These are phyloP conservation scores for Apiospora phragmitis DNA, from an alignment of 2,329 filamentous ascomycete species.

Conservation along the genomic window DNA sequence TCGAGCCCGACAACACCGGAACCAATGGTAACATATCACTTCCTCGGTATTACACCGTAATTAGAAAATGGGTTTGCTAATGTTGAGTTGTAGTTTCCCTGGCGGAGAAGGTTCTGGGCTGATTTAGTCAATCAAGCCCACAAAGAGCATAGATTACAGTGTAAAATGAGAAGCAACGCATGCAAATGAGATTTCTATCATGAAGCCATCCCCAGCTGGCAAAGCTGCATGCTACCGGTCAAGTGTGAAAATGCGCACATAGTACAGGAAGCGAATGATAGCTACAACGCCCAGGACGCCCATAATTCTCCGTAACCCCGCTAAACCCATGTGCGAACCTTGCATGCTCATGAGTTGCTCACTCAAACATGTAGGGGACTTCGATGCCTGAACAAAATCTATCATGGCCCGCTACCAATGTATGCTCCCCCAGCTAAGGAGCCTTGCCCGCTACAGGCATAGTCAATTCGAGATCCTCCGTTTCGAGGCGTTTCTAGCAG, in stretches of 20 bases:
- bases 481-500: neutral
- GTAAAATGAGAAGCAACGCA: neutral
- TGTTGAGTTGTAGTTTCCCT: conserved; percentile 7
- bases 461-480: neutral
- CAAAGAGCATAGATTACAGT: neutral
- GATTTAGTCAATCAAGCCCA: neutral
- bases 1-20: conserved; percentile 89
- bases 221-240: neutral
- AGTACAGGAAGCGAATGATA: conserved; percentile 8
- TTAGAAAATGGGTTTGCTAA: neutral
- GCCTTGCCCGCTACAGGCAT: neutral
- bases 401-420: neutral
- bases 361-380: neutral
- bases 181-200: neutral
- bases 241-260: neutral
- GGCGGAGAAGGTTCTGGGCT: conserved; percentile 17
- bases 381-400: neutral
- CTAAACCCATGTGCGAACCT: neutral
- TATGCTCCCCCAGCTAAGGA: neutral
- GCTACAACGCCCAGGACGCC: conserved; percentile 5
- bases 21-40: conserved; percentile 60
- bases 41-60: neutral
- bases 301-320: neutral
- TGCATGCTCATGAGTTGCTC: neutral
- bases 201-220: neutral